Conservation (phyloP, 345 rosid genomes). For the Sisymbrium irio region DNA sequence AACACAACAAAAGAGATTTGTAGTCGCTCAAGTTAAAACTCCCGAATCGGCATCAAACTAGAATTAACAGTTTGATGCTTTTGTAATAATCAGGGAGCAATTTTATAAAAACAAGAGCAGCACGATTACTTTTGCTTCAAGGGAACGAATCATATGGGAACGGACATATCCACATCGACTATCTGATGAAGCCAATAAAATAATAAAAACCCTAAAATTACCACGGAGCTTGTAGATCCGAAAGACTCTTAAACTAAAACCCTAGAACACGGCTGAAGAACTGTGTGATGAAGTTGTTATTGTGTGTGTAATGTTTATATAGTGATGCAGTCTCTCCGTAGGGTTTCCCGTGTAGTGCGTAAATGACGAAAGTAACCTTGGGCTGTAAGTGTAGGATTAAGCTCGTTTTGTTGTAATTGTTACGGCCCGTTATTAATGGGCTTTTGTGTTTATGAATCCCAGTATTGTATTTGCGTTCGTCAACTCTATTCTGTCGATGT, state of each 20-base stretch:
- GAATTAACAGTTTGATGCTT: background rate
- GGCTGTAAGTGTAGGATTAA: background rate
- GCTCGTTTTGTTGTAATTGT: background rate
- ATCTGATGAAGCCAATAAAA: slow-evolving; percentile 28
- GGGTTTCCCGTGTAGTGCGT: slow-evolving; percentile 8
- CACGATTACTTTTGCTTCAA: slow-evolving; percentile 71
- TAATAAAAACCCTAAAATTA: too few relatives aligned
- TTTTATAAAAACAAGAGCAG: slow-evolving; percentile 27
- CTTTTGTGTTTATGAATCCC: background rate
- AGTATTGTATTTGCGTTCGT: background rate
- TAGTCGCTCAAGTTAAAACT: slow-evolving; percentile 14
- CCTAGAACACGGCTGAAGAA: background rate
- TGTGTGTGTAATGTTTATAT: background rate
- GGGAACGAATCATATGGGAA: slow-evolving; percentile 92
- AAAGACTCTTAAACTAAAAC: too few relatives aligned
- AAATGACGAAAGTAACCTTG: slow-evolving; percentile 18
- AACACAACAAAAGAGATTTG: background rate
- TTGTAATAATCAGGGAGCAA: background rate
- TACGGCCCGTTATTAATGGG: background rate
- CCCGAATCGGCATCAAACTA: slow-evolving; percentile 7
- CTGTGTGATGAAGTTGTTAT: background rate
- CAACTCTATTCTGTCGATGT: background rate
- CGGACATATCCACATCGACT: slow-evolving; percentile 64
- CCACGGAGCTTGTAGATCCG: too few relatives aligned
- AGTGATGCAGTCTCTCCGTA: background rate